Conservation (phyloP, 495 filamentous ascomycete genomes). For the Trichoderma asperelloides region DNA sequence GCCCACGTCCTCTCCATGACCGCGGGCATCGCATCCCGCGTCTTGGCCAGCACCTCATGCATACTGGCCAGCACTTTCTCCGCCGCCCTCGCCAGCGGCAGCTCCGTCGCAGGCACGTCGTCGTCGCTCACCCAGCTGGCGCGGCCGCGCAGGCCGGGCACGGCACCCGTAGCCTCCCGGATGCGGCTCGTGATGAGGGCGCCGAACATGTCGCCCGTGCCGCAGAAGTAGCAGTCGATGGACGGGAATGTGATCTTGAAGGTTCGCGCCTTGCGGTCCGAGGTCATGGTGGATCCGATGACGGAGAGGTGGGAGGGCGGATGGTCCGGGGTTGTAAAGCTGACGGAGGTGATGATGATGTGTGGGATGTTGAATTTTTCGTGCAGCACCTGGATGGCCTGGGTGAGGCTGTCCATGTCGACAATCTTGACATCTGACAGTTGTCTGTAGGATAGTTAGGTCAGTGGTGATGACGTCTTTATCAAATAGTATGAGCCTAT, state of each 20-base stretch:
- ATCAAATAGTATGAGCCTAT: not conserved
- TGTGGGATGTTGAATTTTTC: slow-evolving; percentile 70
- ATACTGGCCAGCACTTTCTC: slow-evolving; percentile 90
- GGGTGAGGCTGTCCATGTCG: slow-evolving; percentile 59
- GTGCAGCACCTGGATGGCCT: slow-evolving; percentile 72
- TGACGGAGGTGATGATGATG: slow-evolving; percentile 83
- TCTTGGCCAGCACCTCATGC: slow-evolving; percentile 75
- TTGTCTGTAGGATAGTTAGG: slow-evolving; percentile 40
- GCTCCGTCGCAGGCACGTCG: slow-evolving; percentile 52
- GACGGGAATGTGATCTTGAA: slow-evolving; percentile 80
- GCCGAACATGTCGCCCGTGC: slow-evolving; percentile 97
- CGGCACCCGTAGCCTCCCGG: slow-evolving; percentile 58
- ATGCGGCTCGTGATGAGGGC: slow-evolving; percentile 83
- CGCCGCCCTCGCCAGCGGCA: slow-evolving; percentile 73
- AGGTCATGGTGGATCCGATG: slow-evolving; percentile 66
- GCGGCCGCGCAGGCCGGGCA: slow-evolving; percentile 32
- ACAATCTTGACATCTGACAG: slow-evolving; percentile 77
- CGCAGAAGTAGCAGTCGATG: slow-evolving; percentile 86
- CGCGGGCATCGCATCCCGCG: slow-evolving; percentile 50
- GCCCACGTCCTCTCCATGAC: slow-evolving; percentile 23
- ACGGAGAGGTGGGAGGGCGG: slow-evolving; percentile 52
- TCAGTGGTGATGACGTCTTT: not conserved
- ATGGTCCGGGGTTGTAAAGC: slow-evolving; percentile 32
- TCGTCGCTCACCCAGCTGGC: slow-evolving; percentile 63
- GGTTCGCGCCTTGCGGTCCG: slow-evolving; percentile 55